Conservation (phyloP, 768 basidiomycete species). For the Russula ochroleuca region DNA sequence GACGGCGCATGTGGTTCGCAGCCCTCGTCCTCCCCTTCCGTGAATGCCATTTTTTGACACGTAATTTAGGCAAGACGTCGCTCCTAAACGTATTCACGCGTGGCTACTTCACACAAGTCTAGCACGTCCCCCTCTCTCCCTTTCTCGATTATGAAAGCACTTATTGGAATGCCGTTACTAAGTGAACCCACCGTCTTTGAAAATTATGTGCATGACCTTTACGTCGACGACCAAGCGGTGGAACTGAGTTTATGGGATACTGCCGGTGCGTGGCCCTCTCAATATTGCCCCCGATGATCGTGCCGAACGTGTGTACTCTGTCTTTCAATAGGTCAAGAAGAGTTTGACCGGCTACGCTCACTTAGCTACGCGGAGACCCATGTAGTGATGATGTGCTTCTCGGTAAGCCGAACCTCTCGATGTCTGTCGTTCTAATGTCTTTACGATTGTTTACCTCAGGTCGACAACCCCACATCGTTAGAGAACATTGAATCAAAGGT, state of each 20-base stretch:
- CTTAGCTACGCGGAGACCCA: conserved; percentile 97
- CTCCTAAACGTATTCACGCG: conserved; percentile 83
- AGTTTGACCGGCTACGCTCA: conserved; percentile 90
- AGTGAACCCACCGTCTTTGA: conserved; percentile 93
- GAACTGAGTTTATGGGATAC: conserved; percentile 98
- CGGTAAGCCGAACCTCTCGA: conserved; percentile 45
- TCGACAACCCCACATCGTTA: conserved; percentile 91
- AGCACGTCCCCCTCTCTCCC: conserved; percentile 50
- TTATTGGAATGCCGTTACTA: conserved; percentile 32
- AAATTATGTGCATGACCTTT: conserved; percentile 90
- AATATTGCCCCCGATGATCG: neutral
- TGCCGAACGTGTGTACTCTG: conserved; percentile 29
- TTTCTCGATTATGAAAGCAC: neutral
- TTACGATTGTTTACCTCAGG: conserved; percentile 40
- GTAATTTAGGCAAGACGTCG: conserved; percentile 65
- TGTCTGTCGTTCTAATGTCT: conserved; percentile 18
- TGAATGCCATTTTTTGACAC: conserved; percentile 17
- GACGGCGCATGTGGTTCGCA: conserved; percentile 89
- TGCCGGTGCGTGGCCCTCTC: conserved; percentile 56
- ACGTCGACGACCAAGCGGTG: conserved; percentile 80
- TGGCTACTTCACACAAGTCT: conserved; percentile 92
- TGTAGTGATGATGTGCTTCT: conserved; percentile 95
- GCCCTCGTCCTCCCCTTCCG: conserved; percentile 1
- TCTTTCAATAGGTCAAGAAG: conserved; percentile 72
- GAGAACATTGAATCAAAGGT: conserved; percentile 97